Base-by-base conservation (phyloP, 495 filamentous ascomycete species). In the Daldinia caldariorum region DNA sequence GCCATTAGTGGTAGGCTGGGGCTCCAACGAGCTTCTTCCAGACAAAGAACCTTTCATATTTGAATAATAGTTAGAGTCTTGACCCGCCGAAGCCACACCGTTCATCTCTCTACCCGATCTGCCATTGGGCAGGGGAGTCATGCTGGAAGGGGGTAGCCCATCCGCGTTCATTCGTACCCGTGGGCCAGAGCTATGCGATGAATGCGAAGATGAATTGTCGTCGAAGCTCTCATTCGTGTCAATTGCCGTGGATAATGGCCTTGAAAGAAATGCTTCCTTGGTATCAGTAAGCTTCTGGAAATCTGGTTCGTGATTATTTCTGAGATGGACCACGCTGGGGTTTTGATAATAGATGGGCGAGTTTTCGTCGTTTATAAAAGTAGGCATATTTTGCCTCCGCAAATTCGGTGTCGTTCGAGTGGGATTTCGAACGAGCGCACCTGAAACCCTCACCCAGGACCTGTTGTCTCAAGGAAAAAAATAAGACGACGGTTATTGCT, bases 351-450 rank as follows among this genome's bases (percentile, higher is more conserved):
- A 82, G 67, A 83, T 79, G 63, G 78, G 78, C 66, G 79, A 79
- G 71, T 78, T 79, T 61, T 84, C 80, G 77, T 85, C 84, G 67
- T 83, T 78, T 76, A 87, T 53, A 76, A 87, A 85, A 63, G 85
- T 86, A 78, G 87, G 87, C 87, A 89, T 89, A 74, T 83, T 72
- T 64, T 29, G 61, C 62, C 69, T 57, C 78, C 53, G 69, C 64
- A 58, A 61, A 58, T 71, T 75, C 71, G 65, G 39, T 37, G 41
- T 66, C 61, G 56, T 66, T 37, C 29, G 61, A 58, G 12, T 16
- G 31, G 67, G 31, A 69, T 20, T 58, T 7, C 58, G 41, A 63
- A 59, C 55, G 50, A 63, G 67, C 29, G 38, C 61, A 68, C 64
- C 61, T 61, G 70, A 65, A 68, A 68, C 70, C 70, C 70, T 72